Evolutionary conservation across 2,329 filamentous ascomycete genomes (phyloP).

Genomic region (Aspergillus sp.): DNA sequence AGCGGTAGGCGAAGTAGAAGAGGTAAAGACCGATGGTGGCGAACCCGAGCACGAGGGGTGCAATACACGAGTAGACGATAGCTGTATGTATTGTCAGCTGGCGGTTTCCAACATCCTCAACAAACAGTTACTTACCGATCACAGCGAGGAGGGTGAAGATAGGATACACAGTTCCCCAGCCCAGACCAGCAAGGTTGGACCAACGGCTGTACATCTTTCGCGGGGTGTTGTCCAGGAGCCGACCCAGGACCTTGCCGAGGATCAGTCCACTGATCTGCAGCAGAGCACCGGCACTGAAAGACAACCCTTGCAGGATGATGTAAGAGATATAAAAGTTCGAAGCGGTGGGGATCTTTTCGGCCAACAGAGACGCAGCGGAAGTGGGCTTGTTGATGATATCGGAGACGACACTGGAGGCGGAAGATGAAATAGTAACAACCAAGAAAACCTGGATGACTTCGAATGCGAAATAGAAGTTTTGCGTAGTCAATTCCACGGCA

Average conservation of each 20-base stretch:
- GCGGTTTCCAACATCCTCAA: not conserved
- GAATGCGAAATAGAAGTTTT: conserved; percentile 79
- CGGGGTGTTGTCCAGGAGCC: conserved; percentile 74
- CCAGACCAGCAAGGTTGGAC: conserved; percentile 70
- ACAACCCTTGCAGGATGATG: conserved; percentile 88
- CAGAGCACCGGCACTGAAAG: conserved; percentile 72
- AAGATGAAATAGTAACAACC: conserved; percentile 78
- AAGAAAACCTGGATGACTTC: conserved; percentile 86
- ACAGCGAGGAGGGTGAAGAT: conserved; percentile 79
- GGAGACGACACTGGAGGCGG: conserved; percentile 69
- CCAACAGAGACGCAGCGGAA: conserved; percentile 65
- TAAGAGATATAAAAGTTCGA: conserved; percentile 97
- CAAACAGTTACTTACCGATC: conserved; percentile 61
- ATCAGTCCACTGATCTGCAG: conserved; percentile 74
- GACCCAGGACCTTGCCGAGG: conserved; percentile 73
- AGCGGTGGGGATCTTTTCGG: conserved; percentile 73
- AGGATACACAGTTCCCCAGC: conserved; percentile 82
- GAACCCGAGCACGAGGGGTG: conserved; percentile 81
- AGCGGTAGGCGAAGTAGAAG: conserved; percentile 85
- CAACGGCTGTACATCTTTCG: conserved; percentile 78
- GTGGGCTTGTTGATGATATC: conserved; percentile 65
- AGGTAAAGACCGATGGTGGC: conserved; percentile 75
- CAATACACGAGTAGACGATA: conserved; percentile 83
- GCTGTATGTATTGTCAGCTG: conserved; percentile 50
- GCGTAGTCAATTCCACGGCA: conserved; percentile 81